These are phyloP conservation scores for Paraconiothyrium sp. DNA, from an alignment of 2,329 filamentous ascomycete species.

Conservation along the genomic window DNA sequence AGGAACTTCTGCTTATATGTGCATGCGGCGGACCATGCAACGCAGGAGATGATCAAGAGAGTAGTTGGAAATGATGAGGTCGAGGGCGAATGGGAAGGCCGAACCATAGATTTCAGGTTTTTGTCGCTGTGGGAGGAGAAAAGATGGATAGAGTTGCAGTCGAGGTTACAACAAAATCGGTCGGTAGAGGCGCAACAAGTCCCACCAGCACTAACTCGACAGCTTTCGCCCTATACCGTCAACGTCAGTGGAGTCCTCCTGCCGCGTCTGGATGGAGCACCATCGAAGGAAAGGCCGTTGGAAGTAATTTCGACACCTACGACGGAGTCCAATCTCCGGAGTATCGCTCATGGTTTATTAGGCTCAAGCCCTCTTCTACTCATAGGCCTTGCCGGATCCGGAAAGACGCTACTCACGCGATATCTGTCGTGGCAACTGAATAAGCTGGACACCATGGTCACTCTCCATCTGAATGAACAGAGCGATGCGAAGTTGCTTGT, in stretches of 20 bases:
- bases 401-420: slow-evolving; percentile 87
- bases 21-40: slow-evolving; percentile 79
- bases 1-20: slow-evolving; percentile 82
- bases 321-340: slow-evolving; percentile 75
- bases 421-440: slow-evolving; percentile 83
- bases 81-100: slow-evolving; percentile 77
- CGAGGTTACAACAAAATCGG: slow-evolving; percentile 19
- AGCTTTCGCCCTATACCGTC: slow-evolving; percentile 44
- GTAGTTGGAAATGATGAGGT: slow-evolving; percentile 72
- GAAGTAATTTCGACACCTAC: slow-evolving; percentile 72
- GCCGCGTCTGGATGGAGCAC: slow-evolving; percentile 46
- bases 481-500: slow-evolving; percentile 97
- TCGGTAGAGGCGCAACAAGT: slow-evolving; percentile 6
- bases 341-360: slow-evolving; percentile 74
- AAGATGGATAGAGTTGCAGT: slow-evolving; percentile 53
- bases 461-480: slow-evolving; percentile 95
- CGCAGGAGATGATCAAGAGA: slow-evolving; percentile 74
- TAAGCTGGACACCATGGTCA: slow-evolving; percentile 84
- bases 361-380: slow-evolving; percentile 77
- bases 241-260: slow-evolving; percentile 50
- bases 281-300: slow-evolving; percentile 37
- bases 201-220: slow-evolving; percentile 20
- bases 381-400: slow-evolving; percentile 83
- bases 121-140: slow-evolving; percentile 71
- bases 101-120: slow-evolving; percentile 80